phyloP scores from a whole-genome alignment of 371 early-diverging fungal species.

The Mycotypha africana region DNA sequence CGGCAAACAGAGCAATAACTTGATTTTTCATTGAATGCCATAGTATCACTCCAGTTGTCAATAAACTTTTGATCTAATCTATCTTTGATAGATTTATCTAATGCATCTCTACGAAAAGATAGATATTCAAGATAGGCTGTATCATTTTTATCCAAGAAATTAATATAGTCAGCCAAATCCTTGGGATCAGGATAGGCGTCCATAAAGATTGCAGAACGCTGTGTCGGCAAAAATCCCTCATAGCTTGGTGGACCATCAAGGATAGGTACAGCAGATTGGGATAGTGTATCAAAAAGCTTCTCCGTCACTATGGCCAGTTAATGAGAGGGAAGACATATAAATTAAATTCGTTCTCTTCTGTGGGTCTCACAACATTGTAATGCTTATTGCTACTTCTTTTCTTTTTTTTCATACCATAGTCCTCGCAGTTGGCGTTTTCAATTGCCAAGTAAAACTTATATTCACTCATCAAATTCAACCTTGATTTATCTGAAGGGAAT shows the following conservation, averaged over 20 bases:
- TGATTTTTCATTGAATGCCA: slow-evolving; percentile 10
- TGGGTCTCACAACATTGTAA: background rate
- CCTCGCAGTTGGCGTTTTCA: slow-evolving; percentile 39
- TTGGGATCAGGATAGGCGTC: slow-evolving; percentile 38
- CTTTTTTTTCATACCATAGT: slow-evolving; percentile 39
- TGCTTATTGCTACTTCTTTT: background rate
- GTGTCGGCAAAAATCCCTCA: slow-evolving; percentile 26
- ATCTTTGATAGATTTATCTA: slow-evolving; percentile 15
- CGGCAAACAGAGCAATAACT: slow-evolving; percentile 37
- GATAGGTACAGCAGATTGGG: slow-evolving; percentile 21
- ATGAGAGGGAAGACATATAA: too few species aligned
- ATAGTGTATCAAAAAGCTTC: slow-evolving; percentile 30
- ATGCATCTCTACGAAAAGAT: slow-evolving; percentile 23
- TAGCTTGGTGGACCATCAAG: slow-evolving; percentile 31
- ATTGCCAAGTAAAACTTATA: slow-evolving; percentile 40
- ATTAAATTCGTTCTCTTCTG: too few species aligned
- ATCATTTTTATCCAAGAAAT: slow-evolving; percentile 27
- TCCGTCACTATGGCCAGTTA: slow-evolving; percentile 33
- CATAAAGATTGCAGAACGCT: slow-evolving; percentile 28
- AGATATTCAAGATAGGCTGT: slow-evolving; percentile 33
- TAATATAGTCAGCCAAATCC: slow-evolving; percentile 31
- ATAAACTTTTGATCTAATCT: slow-evolving; percentile 27
- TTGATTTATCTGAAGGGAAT: slow-evolving; percentile 26
- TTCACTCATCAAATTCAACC: slow-evolving; percentile 19
- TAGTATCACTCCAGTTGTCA: slow-evolving; percentile 23